Evolutionary conservation across 352 stramenopile genomes (phyloP).

Genomic region (Phytophthora citrophthora): DNA sequence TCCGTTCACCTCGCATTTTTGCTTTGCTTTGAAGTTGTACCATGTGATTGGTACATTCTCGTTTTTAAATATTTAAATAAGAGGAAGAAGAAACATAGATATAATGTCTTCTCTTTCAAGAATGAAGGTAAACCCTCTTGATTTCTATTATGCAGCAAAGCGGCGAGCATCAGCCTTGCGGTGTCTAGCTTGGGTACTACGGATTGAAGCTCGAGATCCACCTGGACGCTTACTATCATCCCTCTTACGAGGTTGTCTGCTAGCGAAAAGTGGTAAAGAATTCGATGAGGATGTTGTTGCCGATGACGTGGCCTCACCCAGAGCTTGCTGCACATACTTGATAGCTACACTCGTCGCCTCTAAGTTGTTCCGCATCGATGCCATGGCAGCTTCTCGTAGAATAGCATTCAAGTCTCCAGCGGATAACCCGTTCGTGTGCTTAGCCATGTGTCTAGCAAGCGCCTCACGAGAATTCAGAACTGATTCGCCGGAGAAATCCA

Average conservation of each 20-base stretch:
- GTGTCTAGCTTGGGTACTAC: conserved; percentile 42
- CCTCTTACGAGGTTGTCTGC: conserved; percentile 21
- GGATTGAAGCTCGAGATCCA: conserved; percentile 17
- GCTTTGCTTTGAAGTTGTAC: not conserved
- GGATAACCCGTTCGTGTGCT: conserved; percentile 56
- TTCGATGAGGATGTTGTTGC: conserved; percentile 14
- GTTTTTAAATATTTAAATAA: too few relatives aligned
- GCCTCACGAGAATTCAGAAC: conserved; percentile 34
- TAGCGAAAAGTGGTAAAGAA: conserved; percentile 22
- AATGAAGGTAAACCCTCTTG: too few relatives aligned
- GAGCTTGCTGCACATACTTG: conserved; percentile 41
- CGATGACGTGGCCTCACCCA: conserved; percentile 24
- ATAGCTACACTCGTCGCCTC: conserved; percentile 46
- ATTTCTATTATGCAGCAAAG: conserved; percentile 42
- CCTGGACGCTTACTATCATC: conserved; percentile 17
- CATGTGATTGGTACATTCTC: conserved; percentile 5
- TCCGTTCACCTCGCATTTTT: conserved; percentile 55
- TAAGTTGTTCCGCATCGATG: conserved; percentile 71
- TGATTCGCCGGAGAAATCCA: conserved; percentile 55
- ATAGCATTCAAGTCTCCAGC: conserved; percentile 68
- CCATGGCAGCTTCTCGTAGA: conserved; percentile 81
- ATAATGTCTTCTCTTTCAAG: too few relatives aligned
- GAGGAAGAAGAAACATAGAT: too few relatives aligned
- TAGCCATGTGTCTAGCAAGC: conserved; percentile 59
- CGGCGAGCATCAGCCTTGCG: conserved; percentile 50